phyloP scores from a whole-genome alignment of 129 eudicot genomes.

The Lactuca saligna region DNA sequence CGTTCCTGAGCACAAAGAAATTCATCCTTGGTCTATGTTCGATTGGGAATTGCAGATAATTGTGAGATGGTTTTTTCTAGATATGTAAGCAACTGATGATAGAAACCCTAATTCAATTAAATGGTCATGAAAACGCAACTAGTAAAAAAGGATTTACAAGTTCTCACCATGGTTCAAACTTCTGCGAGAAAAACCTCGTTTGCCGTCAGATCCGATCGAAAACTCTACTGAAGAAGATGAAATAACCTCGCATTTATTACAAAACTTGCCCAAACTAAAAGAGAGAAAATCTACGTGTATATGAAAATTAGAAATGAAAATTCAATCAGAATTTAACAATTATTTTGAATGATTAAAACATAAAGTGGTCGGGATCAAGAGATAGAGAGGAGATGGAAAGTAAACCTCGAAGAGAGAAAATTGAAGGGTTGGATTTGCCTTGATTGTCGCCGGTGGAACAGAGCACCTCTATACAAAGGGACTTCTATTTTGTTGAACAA shows the following conservation, averaged over 20 bases:
- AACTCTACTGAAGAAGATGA: constrained; percentile 12
- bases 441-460: constrained; percentile 3
- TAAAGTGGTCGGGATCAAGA: constrained; percentile 4
- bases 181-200: constrained; percentile 15
- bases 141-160: neutral
- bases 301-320: neutral
- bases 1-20: neutral
- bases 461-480: neutral
- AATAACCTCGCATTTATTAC: neutral
- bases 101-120: constrained; percentile 21
- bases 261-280: neutral
- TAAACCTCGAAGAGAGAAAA: constrained; percentile 19
- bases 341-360: neutral
- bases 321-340: neutral
- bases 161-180: constrained; percentile 29
- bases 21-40: neutral
- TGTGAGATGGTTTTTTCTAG: neutral
- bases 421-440: neutral
- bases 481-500: neutral
- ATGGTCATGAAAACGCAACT: neutral
- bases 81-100: neutral
- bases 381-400: neutral
- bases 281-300: neutral
- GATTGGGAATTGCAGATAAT: neutral
- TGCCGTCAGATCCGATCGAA: constrained; percentile 28